Base-by-base conservation (phyloP, 2,329 filamentous ascomycete genomes). In the Lasiodiplodia hormozganensis region DNA sequence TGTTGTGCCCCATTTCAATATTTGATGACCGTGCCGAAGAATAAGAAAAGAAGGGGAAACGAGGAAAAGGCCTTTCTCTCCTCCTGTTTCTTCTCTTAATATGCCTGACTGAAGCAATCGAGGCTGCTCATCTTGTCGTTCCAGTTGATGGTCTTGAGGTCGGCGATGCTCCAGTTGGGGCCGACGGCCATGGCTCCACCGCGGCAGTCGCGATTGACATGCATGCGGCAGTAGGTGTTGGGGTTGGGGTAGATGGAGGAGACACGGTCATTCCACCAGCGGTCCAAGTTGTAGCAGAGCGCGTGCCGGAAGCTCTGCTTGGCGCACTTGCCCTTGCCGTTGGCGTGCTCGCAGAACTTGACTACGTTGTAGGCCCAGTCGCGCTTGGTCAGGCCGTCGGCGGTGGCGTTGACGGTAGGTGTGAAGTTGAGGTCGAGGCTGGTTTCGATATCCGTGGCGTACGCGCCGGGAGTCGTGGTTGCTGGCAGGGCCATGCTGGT, bases 231-330 rank as follows among this genome's bases (percentile, higher is more conserved):
- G 7, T n/a, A 18, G 4, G 4, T 18, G 60, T 38, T 36, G 31
- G 18, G 11, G 10, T n/a, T n/a, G 43, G 47, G 47, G 47, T 64
- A 64, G 28, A 64, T 12, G 43, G 16, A 21, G 25, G 28, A 36
- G 28, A 64, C 14, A 25, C 60, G 40, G 47, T 64, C 47, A 47
- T 64, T 52, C 43, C 43, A 52, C 43, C 28, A 34, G 14, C 18
- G n/a, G 47, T 52, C 47, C 25, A 64, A 6, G 43, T 52, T 52
- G 60, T 64, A 64, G 60, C 60, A 64, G n/a, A 52, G 18, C n/a
- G 28, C 60, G 60, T 64, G 60, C 25, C 47, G 43, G 43, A 52
- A 25, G 4, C 28, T 2, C 43, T 52, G 43, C n/a, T 10, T 23
- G 12, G 31, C n/a, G 60, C 60, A 64, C 10, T 3, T n/a, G 18